Percentiles rank a stretch among this genome's conserved stretches.
Conservation (phyloP, 2,329 filamentous ascomycete species). For the Venturia pyrina region DNA sequence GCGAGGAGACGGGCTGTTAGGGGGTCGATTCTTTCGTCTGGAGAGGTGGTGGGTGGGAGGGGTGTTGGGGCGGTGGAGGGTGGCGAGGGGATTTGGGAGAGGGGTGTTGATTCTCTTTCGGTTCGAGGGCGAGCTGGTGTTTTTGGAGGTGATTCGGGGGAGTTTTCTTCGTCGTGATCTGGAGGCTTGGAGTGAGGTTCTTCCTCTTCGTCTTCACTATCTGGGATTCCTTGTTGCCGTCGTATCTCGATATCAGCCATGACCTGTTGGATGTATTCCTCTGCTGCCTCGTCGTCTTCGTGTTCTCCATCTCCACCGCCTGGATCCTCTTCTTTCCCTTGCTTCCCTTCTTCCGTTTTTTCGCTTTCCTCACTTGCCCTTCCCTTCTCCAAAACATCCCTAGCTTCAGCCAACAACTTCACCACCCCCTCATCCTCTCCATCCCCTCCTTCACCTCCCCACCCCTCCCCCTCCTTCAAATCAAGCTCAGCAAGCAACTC, state of each 20-base stretch:
- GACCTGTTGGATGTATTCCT: slow-evolving; percentile 36
- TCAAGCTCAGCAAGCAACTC: slow-evolving; percentile 35
- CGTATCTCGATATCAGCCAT: slow-evolving; percentile 37
- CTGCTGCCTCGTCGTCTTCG: slow-evolving; percentile 30
- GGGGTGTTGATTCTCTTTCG: background rate
- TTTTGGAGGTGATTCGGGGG: slow-evolving; percentile 14
- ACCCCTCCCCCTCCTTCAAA: slow-evolving; percentile 17
- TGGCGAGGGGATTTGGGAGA: slow-evolving; percentile 7
- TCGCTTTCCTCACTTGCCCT: slow-evolving; percentile 24
- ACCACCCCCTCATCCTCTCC: background rate
- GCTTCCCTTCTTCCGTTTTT: slow-evolving; percentile 14
- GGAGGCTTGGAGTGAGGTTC: slow-evolving; percentile 12
- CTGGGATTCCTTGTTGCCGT: slow-evolving; percentile 20
- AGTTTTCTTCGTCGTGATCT: slow-evolving; percentile 14
- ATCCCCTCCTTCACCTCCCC: background rate
- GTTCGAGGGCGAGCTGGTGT: background rate
- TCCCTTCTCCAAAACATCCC: slow-evolving; percentile 18
- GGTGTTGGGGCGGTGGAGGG: slow-evolving; percentile 6
- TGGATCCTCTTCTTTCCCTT: slow-evolving; percentile 6
- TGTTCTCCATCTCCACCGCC: slow-evolving; percentile 16
- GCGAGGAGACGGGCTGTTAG: slow-evolving; percentile 36
- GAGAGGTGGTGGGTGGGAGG: background rate
- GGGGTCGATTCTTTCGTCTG: slow-evolving; percentile 26
- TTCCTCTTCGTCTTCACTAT: slow-evolving; percentile 13
- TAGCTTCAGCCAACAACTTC: slow-evolving; percentile 5